Evolutionary conservation across 2,329 filamentous ascomycete species (phyloP).

Genomic region (Lecanicillium sp.): DNA sequence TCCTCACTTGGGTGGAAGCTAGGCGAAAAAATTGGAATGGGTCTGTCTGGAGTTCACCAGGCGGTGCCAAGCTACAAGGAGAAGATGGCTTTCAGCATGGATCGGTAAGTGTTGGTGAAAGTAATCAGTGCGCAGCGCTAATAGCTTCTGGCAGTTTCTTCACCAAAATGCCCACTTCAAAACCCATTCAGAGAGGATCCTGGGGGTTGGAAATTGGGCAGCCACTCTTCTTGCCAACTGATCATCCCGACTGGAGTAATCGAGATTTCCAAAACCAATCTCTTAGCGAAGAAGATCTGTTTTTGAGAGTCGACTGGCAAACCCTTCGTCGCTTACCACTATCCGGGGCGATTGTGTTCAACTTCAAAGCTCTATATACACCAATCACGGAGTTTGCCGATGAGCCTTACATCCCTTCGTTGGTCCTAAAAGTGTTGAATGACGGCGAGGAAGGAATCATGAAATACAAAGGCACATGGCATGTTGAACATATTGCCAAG

Average conservation of each 20-base stretch:
- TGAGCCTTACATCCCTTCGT: conserved; percentile 64
- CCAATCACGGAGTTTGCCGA: conserved; percentile 60
- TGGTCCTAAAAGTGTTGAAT: conserved; percentile 60
- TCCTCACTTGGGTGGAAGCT: conserved; percentile 77
- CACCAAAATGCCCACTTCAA: conserved; percentile 64
- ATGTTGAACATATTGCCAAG: conserved; percentile 65
- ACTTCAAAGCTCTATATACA: conserved; percentile 83
- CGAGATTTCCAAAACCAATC: conserved; percentile 49
- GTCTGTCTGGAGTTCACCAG: conserved; percentile 63
- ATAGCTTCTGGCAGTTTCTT: conserved; percentile 54
- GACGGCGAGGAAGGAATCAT: conserved; percentile 60
- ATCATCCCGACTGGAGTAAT: conserved; percentile 54
- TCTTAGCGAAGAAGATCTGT: conserved; percentile 50
- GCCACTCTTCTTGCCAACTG: conserved; percentile 67
- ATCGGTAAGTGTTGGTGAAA: conserved; percentile 43
- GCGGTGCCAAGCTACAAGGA: conserved; percentile 77
- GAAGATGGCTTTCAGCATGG: conserved; percentile 85
- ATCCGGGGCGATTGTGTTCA: conserved; percentile 70
- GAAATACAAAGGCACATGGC: conserved; percentile 77
- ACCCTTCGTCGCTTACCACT: conserved; percentile 73
- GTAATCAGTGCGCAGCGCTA: too few relatives aligned
- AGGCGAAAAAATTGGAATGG: conserved; percentile 62
- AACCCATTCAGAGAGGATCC: conserved; percentile 74
- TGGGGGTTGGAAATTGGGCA: conserved; percentile 75
- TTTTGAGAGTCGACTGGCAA: conserved; percentile 81